A percentile compares a stretch with the other conserved stretches of the same genome.
phyloP scores from a whole-genome alignment of 2,329 filamentous ascomycete genomes.

The Sclerotinia borealis region DNA sequence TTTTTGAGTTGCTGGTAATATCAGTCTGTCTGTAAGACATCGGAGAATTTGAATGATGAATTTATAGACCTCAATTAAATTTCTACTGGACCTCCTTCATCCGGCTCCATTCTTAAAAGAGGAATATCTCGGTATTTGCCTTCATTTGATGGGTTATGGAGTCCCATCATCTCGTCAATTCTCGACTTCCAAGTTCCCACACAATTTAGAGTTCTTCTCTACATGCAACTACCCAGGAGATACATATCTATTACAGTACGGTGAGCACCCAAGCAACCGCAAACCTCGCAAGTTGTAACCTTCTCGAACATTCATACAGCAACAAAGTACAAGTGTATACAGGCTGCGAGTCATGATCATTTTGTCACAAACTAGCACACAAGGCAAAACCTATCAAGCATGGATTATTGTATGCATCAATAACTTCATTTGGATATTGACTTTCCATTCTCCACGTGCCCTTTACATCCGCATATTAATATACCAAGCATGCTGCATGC shows the following conservation, averaged over 20 bases:
- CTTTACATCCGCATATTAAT: not conserved
- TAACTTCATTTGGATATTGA: not conserved
- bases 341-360: not conserved
- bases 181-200: not conserved
- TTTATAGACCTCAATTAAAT: not conserved
- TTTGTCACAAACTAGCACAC: not conserved
- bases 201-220: not conserved
- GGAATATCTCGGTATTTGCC: not conserved
- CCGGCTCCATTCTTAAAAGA: not conserved
- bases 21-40: no score
- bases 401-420: not conserved
- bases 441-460: not conserved
- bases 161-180: not conserved
- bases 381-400: not conserved
- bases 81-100: not conserved
- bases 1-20: no score
- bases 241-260: no score
- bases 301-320: not conserved
- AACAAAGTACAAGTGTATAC: not conserved
- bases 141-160: not conserved
- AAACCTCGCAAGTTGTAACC: not conserved
- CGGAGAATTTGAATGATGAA: not conserved
- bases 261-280: not conserved
- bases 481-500: not conserved
- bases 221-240: conserved; percentile 2